Base-by-base conservation (phyloP, 108 stramenopile genomes). In the Cyclostephanos tholiformis region DNA sequence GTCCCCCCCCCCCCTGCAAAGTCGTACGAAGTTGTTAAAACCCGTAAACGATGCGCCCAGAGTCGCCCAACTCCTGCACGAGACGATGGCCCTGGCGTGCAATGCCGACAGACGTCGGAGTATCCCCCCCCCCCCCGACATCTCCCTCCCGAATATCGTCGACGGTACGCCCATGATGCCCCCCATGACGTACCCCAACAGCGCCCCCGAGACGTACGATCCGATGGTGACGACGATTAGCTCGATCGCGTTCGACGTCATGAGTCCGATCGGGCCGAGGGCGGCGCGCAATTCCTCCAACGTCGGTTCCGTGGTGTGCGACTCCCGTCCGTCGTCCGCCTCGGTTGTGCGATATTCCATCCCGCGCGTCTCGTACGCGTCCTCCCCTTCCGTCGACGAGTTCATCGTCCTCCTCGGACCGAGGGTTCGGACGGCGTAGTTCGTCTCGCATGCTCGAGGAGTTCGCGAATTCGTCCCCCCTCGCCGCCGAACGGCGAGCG, bases 21-120 rank as follows among this genome's bases (percentile, higher is more conserved):
- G 63, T 50, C 80, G 46, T 2, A 77, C 73, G 10, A 86, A 68
- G 35, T 80, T 83, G 51, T 85, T 65, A 64, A 80, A 91, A 10
- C 93, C 93, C 13, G 87, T 83, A 70, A 92, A 91, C 11, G 80
- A 68, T 0, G 89, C 93, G 30, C 77, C 77, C 16, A 92, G 63
- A 11, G 73, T 69, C 22, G 84, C 93, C 83, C 89, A 91, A 11
- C 68, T 69, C 38, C 76, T 86, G 50, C 66, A 87, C 66, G 79
- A 86, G 35, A 49, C 44, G 12, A 83, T 56, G 11, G 87, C 80
- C 41, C 82, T 87, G 53, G 74, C n/a, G 65, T 94, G 79, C 67
- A 90, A 78, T 26, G 68, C 39, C 1, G 49, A 65, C 4, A 89
- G 68, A 51, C 88, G 77, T 59, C 61, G 29, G 0, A 25, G 5